Base-by-base conservation (phyloP, 2,329 filamentous ascomycete genomes). In the Didymella pomorum region DNA sequence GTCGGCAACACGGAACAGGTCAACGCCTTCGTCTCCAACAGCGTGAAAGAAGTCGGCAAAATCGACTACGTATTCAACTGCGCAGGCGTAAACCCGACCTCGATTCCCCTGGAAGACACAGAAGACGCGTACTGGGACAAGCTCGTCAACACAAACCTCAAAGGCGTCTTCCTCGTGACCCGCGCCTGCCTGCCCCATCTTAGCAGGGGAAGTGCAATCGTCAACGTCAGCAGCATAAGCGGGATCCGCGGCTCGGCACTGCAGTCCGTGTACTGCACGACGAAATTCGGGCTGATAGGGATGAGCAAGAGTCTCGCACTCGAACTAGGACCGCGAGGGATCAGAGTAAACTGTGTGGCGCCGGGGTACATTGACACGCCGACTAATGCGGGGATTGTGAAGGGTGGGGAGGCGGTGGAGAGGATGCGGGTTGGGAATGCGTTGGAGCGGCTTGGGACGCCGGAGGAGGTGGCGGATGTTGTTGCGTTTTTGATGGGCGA, bases 391-490 rank as follows among this genome's bases (percentile, higher is more conserved):
- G 79, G 79, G 4, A 81, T 85, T 29, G 77, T 82, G 1, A 79
- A 76, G 49, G 83, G 83, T 0, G 74, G 76, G 0, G 80, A 81
- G 44, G 78, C 76, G 1, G 76, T 82, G 7, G 69, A 76, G 62
- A 70, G 71, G 62, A 76, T 79, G 72, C 62, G 72, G 41, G 65
- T 69, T 47, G 76, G 76, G 49, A 77, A 80, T 61, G 77, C 79
- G 39, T 61, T 81, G 64, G 79, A 75, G 52, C 72, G 79, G 48
- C 62, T 82, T 65, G 81, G 80, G 0, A 77, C 72, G 35, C 71
- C 80, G 1, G 80, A 79, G 50, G 82, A 84, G 67, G 77, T 84
- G 25, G 81, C 81, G 33, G 80, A 82, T 71, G 79, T 82, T 10
- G 81, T 82, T 21, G 76, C 78, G 8, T 84, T 83, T 67, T 68